phyloP scores from a whole-genome alignment of 176 grass and related monocot genomes.

The Rhynchospora breviuscula region DNA sequence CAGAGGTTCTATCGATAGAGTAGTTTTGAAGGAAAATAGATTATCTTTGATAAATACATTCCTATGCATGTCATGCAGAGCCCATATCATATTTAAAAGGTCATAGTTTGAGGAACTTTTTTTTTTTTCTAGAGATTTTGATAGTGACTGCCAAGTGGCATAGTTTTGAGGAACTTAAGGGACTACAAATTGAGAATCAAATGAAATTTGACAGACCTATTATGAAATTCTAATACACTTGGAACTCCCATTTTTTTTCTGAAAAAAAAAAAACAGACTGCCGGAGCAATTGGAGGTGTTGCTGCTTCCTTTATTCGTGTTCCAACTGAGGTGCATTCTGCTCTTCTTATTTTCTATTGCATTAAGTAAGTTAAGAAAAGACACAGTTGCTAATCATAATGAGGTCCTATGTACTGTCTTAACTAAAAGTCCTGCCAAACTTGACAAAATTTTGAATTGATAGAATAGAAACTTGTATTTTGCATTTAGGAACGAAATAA shows the following conservation, averaged over 20 bases:
- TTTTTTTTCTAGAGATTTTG: too few species aligned
- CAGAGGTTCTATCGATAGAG: background rate
- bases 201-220: background rate
- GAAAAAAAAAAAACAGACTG: conserved; percentile 46
- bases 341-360: background rate
- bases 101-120: background rate
- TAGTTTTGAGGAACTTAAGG: background rate
- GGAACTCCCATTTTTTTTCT: conserved; percentile 24
- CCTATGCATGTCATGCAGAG: background rate
- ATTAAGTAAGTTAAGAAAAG: background rate
- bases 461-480: background rate
- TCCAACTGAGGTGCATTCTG: conserved; percentile 75
- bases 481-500: background rate
- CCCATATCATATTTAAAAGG: background rate
- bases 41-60: background rate
- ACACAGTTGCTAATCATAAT: background rate
- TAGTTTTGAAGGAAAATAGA: background rate
- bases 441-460: background rate
- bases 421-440: background rate
- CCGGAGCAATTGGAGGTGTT: conserved; percentile 83
- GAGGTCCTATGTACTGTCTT: background rate
- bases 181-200: background rate
- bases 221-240: background rate
- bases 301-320: conserved; percentile 84
- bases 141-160: too few species aligned